Base-by-base conservation (phyloP, 2,329 filamentous ascomycete genomes). In the Verticillium albo-atrum region DNA sequence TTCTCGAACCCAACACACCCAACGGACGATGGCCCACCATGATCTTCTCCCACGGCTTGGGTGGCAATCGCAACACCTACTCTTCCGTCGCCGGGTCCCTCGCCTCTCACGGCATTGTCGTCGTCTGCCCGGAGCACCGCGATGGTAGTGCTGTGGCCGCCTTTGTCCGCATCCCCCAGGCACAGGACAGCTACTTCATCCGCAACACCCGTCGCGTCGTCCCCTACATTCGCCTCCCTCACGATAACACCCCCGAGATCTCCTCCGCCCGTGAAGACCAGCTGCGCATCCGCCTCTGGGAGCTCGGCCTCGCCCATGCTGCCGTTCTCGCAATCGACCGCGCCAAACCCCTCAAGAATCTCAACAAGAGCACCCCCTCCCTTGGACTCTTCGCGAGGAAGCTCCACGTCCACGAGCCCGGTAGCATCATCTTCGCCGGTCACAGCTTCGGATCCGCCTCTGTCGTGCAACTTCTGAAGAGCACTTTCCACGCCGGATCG, bases 41-140 rank as follows among this genome's bases (percentile, higher is more conserved):
- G 77, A 79, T 96, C 63, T 96, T 96, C 74, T 95, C 91, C 1
- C 92, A 96, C 70, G 92, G 92, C 1, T 79, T 96, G 1, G 92
- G 90, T 37, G 92, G 92, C 37, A 88, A 85, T 61, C 83, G 90
- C 64, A 95, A 95, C 68, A 86, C 90, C 12, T 96, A 96, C 75
- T 94, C 90, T n/a, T 89, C 93, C 68, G 76, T 96, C 26, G 88
- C 84, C 20, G 90, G 90, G 17, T 91, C 90, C 0, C 76, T 96
- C 28, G 90, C 92, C 4, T 92, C 89, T 23, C 88, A 95, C 68
- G 92, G 92, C 47, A 80, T 93, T 25, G 85, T 95, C 7, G 91
- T 96, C 2, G 77, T 94, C 57, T 92, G 90, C 60, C 86, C 90
- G 0, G 92, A 96, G 68, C 92, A 96, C 70, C 83, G 92, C 52